A percentile compares a stretch with the other conserved stretches of the same genome.
These are phyloP conservation scores for Pyrus pyrifolia DNA, from an alignment of 306 rosid genomes.

Conservation along the genomic window DNA sequence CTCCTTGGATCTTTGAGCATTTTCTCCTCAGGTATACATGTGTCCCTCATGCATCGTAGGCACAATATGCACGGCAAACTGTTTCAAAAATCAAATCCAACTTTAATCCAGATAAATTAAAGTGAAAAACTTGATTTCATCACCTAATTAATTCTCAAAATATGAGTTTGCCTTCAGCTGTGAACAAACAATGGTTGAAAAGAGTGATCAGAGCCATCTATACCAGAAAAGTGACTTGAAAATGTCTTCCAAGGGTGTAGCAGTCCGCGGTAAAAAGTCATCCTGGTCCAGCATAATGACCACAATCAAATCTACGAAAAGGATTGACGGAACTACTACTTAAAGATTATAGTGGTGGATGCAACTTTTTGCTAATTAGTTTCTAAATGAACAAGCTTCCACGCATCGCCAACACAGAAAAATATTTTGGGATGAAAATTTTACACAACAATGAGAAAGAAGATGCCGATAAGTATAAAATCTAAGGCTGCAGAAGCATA, in stretches of 20 bases:
- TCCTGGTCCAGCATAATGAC: conserved; percentile 50
- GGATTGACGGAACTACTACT: not conserved
- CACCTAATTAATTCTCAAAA: not conserved
- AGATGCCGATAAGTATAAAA: not conserved
- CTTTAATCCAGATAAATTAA: not conserved
- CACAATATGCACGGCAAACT: conserved; percentile 90
- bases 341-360: not conserved
- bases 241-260: conserved; percentile 96
- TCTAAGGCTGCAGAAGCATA: not conserved
- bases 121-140: not conserved
- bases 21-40: conserved; percentile 75
- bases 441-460: not conserved
- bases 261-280: conserved; percentile 94
- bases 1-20: conserved; percentile 94
- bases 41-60: conserved; percentile 76
- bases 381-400: not conserved
- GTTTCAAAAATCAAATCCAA: conserved; percentile 17
- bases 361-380: not conserved
- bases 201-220: conserved; percentile 5
- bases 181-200: not conserved
- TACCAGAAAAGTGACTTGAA: conserved; percentile 97
- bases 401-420: conserved; percentile 4
- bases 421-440: not conserved
- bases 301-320: conserved; percentile 16
- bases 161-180: not conserved